These are phyloP conservation scores for Monosporozyma servazzii DNA, from an alignment of 805 yeast genomes.

Conservation along the genomic window DNA sequence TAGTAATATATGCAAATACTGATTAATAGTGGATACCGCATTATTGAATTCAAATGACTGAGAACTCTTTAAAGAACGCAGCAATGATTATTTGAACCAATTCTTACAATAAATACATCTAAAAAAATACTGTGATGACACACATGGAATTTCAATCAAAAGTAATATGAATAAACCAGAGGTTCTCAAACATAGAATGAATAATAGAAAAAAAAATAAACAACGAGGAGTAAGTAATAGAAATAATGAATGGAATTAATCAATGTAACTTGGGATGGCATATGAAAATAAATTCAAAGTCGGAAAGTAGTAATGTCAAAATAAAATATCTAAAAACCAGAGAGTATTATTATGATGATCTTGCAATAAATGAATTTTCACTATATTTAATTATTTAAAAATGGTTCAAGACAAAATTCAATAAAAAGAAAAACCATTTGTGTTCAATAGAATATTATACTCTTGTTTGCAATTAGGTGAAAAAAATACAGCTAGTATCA, in stretches of 20 bases:
- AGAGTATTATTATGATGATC: neutral
- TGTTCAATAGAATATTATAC: neutral
- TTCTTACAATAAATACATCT: neutral
- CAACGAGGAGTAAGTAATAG: neutral
- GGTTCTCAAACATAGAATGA: neutral
- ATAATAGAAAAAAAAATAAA: neutral
- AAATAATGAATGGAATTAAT: neutral
- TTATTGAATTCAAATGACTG: neutral
- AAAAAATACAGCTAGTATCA: neutral
- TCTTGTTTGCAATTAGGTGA: neutral
- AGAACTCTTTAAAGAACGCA: neutral
- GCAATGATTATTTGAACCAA: neutral
- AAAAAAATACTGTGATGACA: neutral
- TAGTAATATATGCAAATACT: neutral
- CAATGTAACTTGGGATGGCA: neutral
- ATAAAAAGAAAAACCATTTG: neutral
- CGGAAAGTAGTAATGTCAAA: neutral
- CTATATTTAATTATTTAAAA: neutral
- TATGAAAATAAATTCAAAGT: neutral
- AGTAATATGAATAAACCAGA: neutral
- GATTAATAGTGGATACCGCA: neutral
- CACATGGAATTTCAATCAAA: neutral
- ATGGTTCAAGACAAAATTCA: neutral
- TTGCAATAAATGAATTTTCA: neutral
- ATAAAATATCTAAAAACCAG: neutral